phyloP scores from a whole-genome alignment of 352 stramenopile genomes.

The Pythium volutum region DNA sequence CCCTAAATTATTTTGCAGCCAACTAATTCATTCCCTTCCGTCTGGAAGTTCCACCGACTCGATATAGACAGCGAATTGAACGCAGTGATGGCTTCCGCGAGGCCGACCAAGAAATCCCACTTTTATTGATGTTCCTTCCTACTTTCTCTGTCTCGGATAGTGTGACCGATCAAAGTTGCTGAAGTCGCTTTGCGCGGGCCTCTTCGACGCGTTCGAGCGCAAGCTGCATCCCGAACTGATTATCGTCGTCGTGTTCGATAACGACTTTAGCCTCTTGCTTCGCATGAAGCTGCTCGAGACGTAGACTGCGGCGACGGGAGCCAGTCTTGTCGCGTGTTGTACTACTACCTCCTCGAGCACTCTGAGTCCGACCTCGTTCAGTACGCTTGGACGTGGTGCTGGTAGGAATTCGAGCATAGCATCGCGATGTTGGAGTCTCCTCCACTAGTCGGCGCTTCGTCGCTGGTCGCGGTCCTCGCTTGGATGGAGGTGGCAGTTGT shows the following conservation, averaged over 20 bases:
- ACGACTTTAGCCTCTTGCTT: constrained; percentile 7
- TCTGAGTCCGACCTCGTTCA: not conserved
- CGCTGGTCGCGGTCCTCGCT: not conserved
- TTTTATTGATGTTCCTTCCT: too few species aligned
- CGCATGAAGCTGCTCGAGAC: constrained; percentile 1
- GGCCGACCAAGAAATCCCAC: too few species aligned
- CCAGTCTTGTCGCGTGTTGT: not conserved
- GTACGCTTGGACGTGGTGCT: not conserved
- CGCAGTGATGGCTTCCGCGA: too few species aligned
- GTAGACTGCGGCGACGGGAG: constrained; percentile 4
- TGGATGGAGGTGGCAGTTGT: not conserved
- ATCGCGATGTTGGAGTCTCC: not conserved
- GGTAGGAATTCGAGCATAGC: not conserved
- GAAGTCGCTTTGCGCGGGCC: constrained; percentile 44
- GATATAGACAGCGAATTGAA: too few species aligned
- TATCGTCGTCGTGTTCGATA: constrained; percentile 4
- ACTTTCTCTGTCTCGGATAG: too few species aligned
- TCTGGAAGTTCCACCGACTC: too few species aligned
- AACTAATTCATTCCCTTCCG: too few species aligned
- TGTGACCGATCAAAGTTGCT: constrained; percentile 19
- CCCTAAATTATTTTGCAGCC: too few species aligned
- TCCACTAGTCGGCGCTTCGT: not conserved
- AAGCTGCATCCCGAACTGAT: constrained; percentile 25
- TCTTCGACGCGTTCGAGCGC: constrained; percentile 41
- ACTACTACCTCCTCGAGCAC: not conserved